These are phyloP conservation scores for Rhizopus delemar DNA, from an alignment of 371 early-diverging fungal genomes.

Conservation along the genomic window DNA sequence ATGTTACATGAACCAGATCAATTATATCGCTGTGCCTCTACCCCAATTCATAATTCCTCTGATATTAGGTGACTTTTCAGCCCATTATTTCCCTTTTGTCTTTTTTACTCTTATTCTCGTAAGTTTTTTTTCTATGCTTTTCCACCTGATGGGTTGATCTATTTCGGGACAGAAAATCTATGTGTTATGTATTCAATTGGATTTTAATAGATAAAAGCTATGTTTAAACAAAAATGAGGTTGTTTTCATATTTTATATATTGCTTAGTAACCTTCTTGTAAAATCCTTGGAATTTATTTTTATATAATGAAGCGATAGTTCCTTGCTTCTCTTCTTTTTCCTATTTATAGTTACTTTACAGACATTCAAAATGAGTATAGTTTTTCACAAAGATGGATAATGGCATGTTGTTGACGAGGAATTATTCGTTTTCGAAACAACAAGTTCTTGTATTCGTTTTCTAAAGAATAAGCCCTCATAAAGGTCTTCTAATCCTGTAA, in stretches of 20 bases:
- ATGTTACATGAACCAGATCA: too few relatives aligned
- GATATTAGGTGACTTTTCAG: too few relatives aligned
- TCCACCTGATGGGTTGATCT: too few relatives aligned
- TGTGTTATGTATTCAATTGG: too few relatives aligned
- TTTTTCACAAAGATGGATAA: slow-evolving; percentile 14
- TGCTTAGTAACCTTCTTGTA: slow-evolving; percentile 3
- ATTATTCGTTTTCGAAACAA: slow-evolving; percentile 13
- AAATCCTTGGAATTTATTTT: background rate
- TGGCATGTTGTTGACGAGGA: slow-evolving; percentile 18
- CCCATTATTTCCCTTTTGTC: too few relatives aligned
- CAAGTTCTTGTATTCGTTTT: background rate
- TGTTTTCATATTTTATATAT: slow-evolving; percentile 6
- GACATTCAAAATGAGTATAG: slow-evolving; percentile 1
- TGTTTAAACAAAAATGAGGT: slow-evolving; percentile 7
- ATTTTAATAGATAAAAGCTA: too few relatives aligned
- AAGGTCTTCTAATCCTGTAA: slow-evolving; percentile 2
- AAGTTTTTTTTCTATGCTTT: too few relatives aligned
- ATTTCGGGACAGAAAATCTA: too few relatives aligned
- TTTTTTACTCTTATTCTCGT: too few relatives aligned
- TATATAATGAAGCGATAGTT: slow-evolving; percentile 9
- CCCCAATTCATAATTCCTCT: too few relatives aligned
- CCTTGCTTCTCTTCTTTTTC: slow-evolving; percentile 1
- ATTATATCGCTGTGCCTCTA: too few relatives aligned
- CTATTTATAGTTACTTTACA: slow-evolving; percentile 1
- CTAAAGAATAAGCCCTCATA: slow-evolving; percentile 1